Evolutionary conservation across 139 green algal genomes (phyloP), one percentile per base, ranked within the genome.

Genomic region (Chlorella sp.): DNA sequence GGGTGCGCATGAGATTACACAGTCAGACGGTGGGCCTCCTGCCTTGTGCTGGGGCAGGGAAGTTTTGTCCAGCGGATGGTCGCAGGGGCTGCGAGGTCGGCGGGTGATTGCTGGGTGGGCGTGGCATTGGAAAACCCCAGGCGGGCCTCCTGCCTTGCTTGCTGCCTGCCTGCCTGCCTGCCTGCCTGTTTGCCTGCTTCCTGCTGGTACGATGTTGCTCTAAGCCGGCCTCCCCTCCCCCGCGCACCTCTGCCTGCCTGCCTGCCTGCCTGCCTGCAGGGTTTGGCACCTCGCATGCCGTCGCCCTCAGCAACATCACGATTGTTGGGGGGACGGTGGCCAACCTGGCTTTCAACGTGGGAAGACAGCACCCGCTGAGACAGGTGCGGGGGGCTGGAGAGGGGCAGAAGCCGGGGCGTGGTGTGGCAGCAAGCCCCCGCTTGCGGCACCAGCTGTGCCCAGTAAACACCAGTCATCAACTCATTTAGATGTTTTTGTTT

Each of bases 251-350:
- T 83, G 21, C 85, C 42, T 7, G 42, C 53, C 32, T 36, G 40
- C 86, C 4, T 26, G 26, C 37, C 32, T 83, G 21, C 85, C 42
- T 7, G 42, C 53, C 32, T 36, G 40, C 86, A 90, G 86, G 88
- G 9, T 91, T 91, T 26, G 19, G 39, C 48, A 85, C 88, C 34
- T 32, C 34, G 21, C 18, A 57, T 28, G 93, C 95, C 37, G 95
- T 96, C n/a, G 95, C 94, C 0, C 83, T 96, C 22, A 92, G 81
- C 84, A 96, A 96, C 85, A 88, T 96, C 57, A 96, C 95, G 14
- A 96, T 96, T 73, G 66, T 96, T 40, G 95, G 95, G 1, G 93
- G 94, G 32, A 88, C 94, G 22, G 40, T 96, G 0, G 89, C 91
- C 60, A 96, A 96, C 89, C 90, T 96, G 0, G 76, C 90, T 0